Base-by-base conservation (phyloP, 345 rosid genomes). In the Eucalyptus marginata region DNA sequence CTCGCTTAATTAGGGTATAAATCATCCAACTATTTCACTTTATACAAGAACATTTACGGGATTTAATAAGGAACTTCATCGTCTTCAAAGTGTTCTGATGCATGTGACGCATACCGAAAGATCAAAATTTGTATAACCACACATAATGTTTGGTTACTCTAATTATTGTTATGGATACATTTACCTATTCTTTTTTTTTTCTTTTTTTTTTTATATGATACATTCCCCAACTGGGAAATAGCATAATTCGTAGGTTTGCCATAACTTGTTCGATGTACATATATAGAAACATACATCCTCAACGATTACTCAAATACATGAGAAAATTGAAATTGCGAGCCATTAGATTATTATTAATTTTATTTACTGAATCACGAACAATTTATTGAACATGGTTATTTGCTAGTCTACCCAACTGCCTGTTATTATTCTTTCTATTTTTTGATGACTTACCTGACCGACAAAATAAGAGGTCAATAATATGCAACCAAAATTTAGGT, bases 391-490 rank as follows among this genome's bases (percentile, higher is more conserved):
- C 62, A 10, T 56, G 62, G 29, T 56, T 56, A 25, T 56, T 56
- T 24, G 62, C 29, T 56, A 56, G 62, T 56, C 27, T 0, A 56
- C 27, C 62, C 62, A 56, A 24, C 62, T 56, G 6, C 29, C 29
- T 56, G 1, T 56, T 56, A 10, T 24, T 24, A 25, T 24, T 56
- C 13, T 56, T 24, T 56, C 13, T 56, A 56, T 56, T 56, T 56
- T 56, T 56, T 56, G 29, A 25, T 56, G 62, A 56, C 29, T 22
- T 9, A 56, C 13, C 3, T 56, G 0, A 25, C 13, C 0, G 1
- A 56, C 12, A 56, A 56, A 56, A 56, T 10, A 56, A 56, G 62
- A 0, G 0, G 3, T 56, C 62, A 56, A 24, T 56, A 56, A 22
- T 56, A 56, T 56, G 29, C 0, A 2, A 0, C 0, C 6, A 56